Evolutionary conservation across 1,284 basidiomycete species (phyloP), one percentile per base, ranked within the genome.

Genomic region (Rhodotorula sp.): DNA sequence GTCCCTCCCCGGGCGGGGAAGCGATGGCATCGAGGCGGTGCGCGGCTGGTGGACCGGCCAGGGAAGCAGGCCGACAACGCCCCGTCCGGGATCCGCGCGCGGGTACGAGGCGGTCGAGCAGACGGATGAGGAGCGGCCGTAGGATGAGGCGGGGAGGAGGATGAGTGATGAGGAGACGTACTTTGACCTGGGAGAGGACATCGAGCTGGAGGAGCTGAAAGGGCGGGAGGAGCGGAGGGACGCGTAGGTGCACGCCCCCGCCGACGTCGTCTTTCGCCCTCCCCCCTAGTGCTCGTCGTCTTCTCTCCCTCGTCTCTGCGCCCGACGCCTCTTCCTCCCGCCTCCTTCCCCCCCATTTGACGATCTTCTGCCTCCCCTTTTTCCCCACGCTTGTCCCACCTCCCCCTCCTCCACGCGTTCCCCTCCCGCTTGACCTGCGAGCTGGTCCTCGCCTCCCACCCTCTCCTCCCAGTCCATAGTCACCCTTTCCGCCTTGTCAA

Each of bases 31-130:
- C 27, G 55, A 61, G 37, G 67, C 57, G 25, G 46, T 66, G 7
- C 32, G 57, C 41, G 62, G 48, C 32, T 72, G 70, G 70, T 72
- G 66, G 67, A 51, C 22, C 7, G 54, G 48, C 2, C 44, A 48
- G 25, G 54, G 58, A 17, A 70, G 64, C 36, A 61, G 69, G 59
- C 59, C 64, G 37, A 37, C 41, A 37, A 65, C 64, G 69, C 64
- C 64, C 44, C 54, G 32, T 29, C 27, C 34, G 44, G 44, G 44
- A 10, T 8, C 29, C 32, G 41, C 58, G 59, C 56, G 65, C 39
- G 61, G 60, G 46, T 71, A 71, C 39, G 59, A 65, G 41, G 56
- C 66, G 46, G 63, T 71, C 17, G 61, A 67, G 61, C 57, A 58
- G 55, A 67, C 70, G n/a, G 62, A 64, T 5, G 70, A 58, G 22